A percentile compares a stretch with the other conserved stretches of the same genome.
These are phyloP conservation scores for Umbelopsis sp. DNA, from an alignment of 371 early-diverging fungal genomes.

Conservation along the genomic window DNA sequence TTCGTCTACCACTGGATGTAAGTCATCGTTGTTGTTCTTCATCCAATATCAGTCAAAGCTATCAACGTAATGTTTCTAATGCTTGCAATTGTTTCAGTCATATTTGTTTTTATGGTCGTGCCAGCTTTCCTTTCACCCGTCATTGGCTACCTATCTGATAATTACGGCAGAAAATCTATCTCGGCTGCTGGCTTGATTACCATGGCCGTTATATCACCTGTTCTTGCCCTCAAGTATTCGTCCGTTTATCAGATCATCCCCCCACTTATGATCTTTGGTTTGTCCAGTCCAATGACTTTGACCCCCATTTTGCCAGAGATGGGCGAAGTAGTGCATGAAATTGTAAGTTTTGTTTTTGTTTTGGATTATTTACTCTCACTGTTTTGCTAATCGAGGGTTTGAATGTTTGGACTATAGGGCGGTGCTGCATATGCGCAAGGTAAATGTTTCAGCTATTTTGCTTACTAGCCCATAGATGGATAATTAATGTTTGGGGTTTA, in stretches of 20 bases:
- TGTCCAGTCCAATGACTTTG: conserved; percentile 58
- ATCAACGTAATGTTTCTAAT: background rate
- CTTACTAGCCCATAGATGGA: background rate
- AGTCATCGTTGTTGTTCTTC: background rate
- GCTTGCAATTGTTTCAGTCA: conserved; percentile 29
- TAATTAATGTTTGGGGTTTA: conserved; percentile 17
- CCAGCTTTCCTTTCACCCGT: conserved; percentile 64
- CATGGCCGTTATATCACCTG: conserved; percentile 52
- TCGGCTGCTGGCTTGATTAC: conserved; percentile 57
- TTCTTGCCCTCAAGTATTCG: conserved; percentile 46
- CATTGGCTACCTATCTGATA: conserved; percentile 65
- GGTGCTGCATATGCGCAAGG: conserved; percentile 58
- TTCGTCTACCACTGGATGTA: conserved; percentile 57
- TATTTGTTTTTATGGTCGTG: conserved; percentile 66
- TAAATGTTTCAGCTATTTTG: conserved; percentile 15
- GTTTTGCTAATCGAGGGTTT: conserved; percentile 9
- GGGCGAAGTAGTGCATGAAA: conserved; percentile 55
- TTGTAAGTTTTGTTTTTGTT: conserved; percentile 42
- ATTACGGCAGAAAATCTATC: conserved; percentile 54
- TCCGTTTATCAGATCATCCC: conserved; percentile 50
- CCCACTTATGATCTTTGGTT: conserved; percentile 59
- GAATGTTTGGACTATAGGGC: conserved; percentile 29
- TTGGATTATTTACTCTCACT: conserved; percentile 20
- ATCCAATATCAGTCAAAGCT: too few species aligned
- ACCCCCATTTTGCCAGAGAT: conserved; percentile 62